A percentile compares a stretch with the other conserved stretches of the same genome.
phyloP scores from a whole-genome alignment of 1,284 basidiomycete species.

The Austropuccinia psidii region DNA sequence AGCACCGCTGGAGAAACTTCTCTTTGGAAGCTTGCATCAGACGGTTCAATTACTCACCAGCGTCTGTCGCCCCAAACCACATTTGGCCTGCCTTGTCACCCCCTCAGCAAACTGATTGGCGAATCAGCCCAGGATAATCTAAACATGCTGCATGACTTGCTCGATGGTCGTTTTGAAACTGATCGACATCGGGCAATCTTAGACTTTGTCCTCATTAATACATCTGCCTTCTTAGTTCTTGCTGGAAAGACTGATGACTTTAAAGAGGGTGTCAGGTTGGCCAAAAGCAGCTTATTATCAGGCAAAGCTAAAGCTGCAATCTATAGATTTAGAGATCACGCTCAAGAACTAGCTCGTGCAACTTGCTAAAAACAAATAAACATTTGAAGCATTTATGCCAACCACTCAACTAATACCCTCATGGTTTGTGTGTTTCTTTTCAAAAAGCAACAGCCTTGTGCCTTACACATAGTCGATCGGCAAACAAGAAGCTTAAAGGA shows the following conservation, averaged over 20 bases:
- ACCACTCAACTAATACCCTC: too few species aligned
- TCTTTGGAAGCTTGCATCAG: constrained; percentile 52
- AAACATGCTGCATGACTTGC: constrained; percentile 57
- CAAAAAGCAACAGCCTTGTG: too few species aligned
- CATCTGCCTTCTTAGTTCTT: constrained; percentile 71
- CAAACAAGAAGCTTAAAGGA: too few species aligned
- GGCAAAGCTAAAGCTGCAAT: constrained; percentile 71
- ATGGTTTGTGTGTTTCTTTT: too few species aligned
- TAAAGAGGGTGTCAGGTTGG: constrained; percentile 64
- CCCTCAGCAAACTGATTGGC: constrained; percentile 2
- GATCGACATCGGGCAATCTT: constrained; percentile 53
- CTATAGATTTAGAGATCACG: constrained; percentile 50
- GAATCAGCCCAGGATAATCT: constrained; percentile 63
- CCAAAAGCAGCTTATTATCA: constrained; percentile 62
- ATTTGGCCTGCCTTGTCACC: constrained; percentile 19
- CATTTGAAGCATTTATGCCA: background rate
- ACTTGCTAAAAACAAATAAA: background rate
- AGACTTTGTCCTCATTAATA: constrained; percentile 78
- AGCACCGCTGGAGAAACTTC: constrained; percentile 83
- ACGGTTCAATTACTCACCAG: background rate
- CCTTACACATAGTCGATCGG: too few species aligned
- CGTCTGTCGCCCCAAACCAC: background rate
- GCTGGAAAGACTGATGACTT: constrained; percentile 64
- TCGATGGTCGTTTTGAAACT: constrained; percentile 48
- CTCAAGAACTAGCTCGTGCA: background rate